These are phyloP conservation scores for Vigna nakashimae DNA, from an alignment of 306 rosid species.

Conservation along the genomic window DNA sequence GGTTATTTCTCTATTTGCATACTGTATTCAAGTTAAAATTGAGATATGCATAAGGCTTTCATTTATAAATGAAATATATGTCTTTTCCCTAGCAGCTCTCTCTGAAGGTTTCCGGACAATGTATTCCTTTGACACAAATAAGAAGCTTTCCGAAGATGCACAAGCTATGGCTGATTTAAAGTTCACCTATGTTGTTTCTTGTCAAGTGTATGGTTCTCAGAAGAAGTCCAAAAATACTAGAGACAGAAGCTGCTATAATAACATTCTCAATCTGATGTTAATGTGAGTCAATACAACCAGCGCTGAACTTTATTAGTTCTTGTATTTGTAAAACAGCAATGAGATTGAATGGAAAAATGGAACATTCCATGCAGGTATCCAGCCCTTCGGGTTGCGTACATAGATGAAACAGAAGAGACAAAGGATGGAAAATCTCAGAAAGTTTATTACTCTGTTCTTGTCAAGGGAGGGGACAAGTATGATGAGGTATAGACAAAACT, in stretches of 20 bases:
- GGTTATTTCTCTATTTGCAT: slow-evolving; percentile 59
- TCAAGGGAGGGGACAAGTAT: slow-evolving; percentile 90
- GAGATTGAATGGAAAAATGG: slow-evolving; percentile 39
- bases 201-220: slow-evolving; percentile 85
- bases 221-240: slow-evolving; percentile 62
- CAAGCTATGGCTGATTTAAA: slow-evolving; percentile 90
- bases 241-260: slow-evolving; percentile 65
- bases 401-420: slow-evolving; percentile 77
- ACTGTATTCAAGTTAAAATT: slow-evolving; percentile 35
- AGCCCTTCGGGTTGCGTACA: slow-evolving; percentile 94
- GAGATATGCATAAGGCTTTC: not conserved
- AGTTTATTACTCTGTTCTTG: slow-evolving; percentile 79
- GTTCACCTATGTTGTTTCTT: slow-evolving; percentile 95
- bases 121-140: slow-evolving; percentile 35
- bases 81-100: slow-evolving; percentile 55
- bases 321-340: slow-evolving; percentile 30
- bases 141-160: slow-evolving; percentile 50
- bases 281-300: slow-evolving; percentile 62
- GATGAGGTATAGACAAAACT: slow-evolving; percentile 77
- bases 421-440: slow-evolving; percentile 58
- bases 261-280: slow-evolving; percentile 85
- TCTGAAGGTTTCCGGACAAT: slow-evolving; percentile 54
- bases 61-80: slow-evolving; percentile 33
- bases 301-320: slow-evolving; percentile 25
- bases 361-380: slow-evolving; percentile 59